These are phyloP conservation scores for Boletus semigastroideus DNA, from an alignment of 1,284 basidiomycete genomes.

Conservation along the genomic window DNA sequence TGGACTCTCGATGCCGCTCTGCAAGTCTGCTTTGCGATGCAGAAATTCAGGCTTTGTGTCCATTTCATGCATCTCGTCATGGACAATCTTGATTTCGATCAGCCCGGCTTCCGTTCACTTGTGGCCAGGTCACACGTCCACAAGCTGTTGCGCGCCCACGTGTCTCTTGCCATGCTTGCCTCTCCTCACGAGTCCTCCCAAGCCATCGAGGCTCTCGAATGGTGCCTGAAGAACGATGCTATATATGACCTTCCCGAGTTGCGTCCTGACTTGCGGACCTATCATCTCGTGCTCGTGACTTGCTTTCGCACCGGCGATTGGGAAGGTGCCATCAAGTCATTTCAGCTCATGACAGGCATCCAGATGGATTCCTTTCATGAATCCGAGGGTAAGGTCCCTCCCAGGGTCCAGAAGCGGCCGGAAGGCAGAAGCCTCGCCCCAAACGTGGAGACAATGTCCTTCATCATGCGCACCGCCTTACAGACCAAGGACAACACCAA, in stretches of 20 bases:
- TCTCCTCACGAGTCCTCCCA: conserved; percentile 34
- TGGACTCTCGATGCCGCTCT: conserved; percentile 55
- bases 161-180: conserved; percentile 39
- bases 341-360: conserved; percentile 69
- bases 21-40: conserved; percentile 49
- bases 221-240: conserved; percentile 57
- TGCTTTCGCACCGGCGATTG: conserved; percentile 66
- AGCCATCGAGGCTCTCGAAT: conserved; percentile 58
- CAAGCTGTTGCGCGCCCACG: conserved; percentile 53
- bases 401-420: conserved; percentile 40
- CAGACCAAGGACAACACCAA: conserved; percentile 46
- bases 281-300: conserved; percentile 53
- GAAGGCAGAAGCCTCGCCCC: conserved; percentile 45
- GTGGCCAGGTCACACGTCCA: conserved; percentile 57
- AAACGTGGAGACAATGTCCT: conserved; percentile 49
- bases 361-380: conserved; percentile 52
- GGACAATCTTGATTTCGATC: conserved; percentile 29
- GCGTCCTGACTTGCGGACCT: conserved; percentile 49
- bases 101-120: conserved; percentile 39
- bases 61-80: conserved; percentile 61
- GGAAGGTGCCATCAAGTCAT: conserved; percentile 51
- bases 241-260: conserved; percentile 41
- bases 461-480: conserved; percentile 54
- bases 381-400: conserved; percentile 33
- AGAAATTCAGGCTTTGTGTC: conserved; percentile 46